phyloP scores from a whole-genome alignment of 257 asterid genomes.

The Solanum rostratum region DNA sequence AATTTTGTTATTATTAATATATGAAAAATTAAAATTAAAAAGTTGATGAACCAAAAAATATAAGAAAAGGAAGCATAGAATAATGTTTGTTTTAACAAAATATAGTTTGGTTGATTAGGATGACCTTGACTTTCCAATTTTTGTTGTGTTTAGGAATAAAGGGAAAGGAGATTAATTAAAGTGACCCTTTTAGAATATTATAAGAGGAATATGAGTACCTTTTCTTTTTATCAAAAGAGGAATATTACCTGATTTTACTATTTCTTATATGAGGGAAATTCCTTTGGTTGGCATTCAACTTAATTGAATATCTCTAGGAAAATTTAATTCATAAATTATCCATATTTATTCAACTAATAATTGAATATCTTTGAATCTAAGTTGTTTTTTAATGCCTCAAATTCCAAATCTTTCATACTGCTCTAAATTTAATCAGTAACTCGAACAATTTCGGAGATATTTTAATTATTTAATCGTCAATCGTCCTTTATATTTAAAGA shows the following conservation, averaged over 20 bases:
- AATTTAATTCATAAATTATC: neutral
- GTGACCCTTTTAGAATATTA: neutral
- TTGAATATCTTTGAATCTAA: neutral
- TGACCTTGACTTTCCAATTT: neutral
- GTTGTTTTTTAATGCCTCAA: neutral
- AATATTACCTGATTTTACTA: neutral
- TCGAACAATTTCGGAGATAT: neutral
- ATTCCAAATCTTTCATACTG: neutral
- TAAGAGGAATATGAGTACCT: neutral
- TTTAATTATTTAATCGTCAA: neutral
- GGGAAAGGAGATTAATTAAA: neutral
- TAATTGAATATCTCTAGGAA: no score
- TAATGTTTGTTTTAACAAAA: neutral
- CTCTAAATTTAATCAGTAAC: neutral
- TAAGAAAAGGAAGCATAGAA: no score
- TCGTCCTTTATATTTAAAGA: no score
- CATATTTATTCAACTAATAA: neutral
- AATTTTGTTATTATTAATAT: no score
- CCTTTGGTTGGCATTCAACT: neutral
- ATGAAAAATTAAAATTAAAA: no score
- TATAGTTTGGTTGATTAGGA: neutral
- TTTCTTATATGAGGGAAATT: neutral
- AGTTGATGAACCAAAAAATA: no score
- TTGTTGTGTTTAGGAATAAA: neutral
- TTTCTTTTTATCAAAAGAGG: neutral